These are phyloP conservation scores for Cutaneotrichosporon sp. DNA, from an alignment of 1,284 basidiomycete species.

Conservation along the genomic window DNA sequence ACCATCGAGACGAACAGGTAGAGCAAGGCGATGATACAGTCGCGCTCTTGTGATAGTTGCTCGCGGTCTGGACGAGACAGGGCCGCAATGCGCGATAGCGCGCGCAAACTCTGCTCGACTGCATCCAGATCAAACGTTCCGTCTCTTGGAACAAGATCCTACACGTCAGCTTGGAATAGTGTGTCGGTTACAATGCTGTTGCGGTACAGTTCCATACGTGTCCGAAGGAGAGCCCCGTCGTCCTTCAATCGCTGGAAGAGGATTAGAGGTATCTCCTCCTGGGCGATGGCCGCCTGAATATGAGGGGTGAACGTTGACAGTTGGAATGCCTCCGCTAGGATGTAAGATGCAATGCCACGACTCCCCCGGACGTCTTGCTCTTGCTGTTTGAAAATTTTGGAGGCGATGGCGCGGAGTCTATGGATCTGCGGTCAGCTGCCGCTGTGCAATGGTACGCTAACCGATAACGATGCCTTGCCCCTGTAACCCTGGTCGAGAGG, in stretches of 20 bases:
- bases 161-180: not conserved
- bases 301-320: slow-evolving; percentile 1
- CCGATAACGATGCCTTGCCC: slow-evolving; percentile 21
- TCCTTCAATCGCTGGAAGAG: slow-evolving; percentile 16
- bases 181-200: slow-evolving; percentile 33
- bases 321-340: slow-evolving; percentile 19
- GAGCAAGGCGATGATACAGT: not conserved
- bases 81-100: not conserved
- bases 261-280: not conserved
- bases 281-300: not conserved
- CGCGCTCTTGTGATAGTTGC: not conserved
- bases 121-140: slow-evolving; percentile 5
- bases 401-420: slow-evolving; percentile 22
- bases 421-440: slow-evolving; percentile 20
- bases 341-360: slow-evolving; percentile 26
- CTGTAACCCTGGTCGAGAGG: slow-evolving; percentile 29
- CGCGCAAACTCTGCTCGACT: slow-evolving; percentile 17
- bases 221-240: slow-evolving; percentile 19
- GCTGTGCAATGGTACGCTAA: slow-evolving; percentile 12
- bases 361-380: slow-evolving; percentile 16
- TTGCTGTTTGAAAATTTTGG: slow-evolving; percentile 3
- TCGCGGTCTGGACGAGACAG: not conserved
- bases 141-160: slow-evolving; percentile 21
- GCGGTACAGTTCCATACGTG: slow-evolving; percentile 32
- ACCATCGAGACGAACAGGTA: slow-evolving; percentile 12